Evolutionary conservation across 805 yeast genomes (phyloP).

Genomic region (Scheffersomyces ergatensis): DNA sequence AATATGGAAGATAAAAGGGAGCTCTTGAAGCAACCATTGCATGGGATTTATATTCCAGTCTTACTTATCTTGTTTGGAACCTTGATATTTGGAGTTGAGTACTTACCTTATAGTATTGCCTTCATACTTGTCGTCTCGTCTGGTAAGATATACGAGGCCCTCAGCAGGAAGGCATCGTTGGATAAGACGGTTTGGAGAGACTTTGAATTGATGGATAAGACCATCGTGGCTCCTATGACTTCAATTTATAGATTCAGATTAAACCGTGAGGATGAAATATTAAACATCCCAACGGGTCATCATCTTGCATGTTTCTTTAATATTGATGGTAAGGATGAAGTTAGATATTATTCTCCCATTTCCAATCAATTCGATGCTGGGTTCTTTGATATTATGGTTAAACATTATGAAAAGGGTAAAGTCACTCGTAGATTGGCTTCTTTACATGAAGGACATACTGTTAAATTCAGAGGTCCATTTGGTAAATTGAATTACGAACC

Average conservation of each 20-base stretch:
- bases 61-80: constrained; percentile 61
- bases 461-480: constrained; percentile 75
- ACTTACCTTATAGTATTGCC: constrained; percentile 43
- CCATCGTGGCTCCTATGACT: constrained; percentile 65
- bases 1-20: constrained; percentile 45
- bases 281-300: constrained; percentile 72
- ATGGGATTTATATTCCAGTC: constrained; percentile 72
- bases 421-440: constrained; percentile 68
- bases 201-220: constrained; percentile 71
- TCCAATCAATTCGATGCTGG: constrained; percentile 69
- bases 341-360: constrained; percentile 76
- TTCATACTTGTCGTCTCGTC: constrained; percentile 34
- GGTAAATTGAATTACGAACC: constrained; percentile 62
- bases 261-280: constrained; percentile 55
- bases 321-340: constrained; percentile 49
- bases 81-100: constrained; percentile 48
- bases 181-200: constrained; percentile 56
- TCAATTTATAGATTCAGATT: constrained; percentile 75
- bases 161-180: constrained; percentile 43
- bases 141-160: constrained; percentile 36
- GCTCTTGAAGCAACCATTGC: constrained; percentile 66
- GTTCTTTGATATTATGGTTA: constrained; percentile 71
- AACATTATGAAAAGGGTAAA: constrained; percentile 69
- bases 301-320: constrained; percentile 60
- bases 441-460: constrained; percentile 61